Percentiles rank a stretch among this genome's conserved stretches.
These are phyloP conservation scores for Trametes sanguinea DNA, from an alignment of 768 basidiomycete species.

Conservation along the genomic window DNA sequence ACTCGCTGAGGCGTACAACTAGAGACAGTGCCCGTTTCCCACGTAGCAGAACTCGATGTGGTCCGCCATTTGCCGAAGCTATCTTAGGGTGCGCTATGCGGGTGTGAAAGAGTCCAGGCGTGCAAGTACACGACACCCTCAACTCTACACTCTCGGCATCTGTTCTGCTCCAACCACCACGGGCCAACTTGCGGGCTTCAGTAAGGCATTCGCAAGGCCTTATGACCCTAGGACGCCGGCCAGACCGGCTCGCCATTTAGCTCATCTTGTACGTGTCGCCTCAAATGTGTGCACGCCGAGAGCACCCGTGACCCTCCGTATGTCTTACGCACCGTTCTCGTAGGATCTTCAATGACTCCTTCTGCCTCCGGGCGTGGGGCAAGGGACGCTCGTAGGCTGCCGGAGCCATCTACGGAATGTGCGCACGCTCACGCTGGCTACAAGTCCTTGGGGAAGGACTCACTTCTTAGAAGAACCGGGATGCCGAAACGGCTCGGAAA, in stretches of 20 bases:
- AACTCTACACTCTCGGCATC: conserved; percentile 15
- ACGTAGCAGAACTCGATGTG: not conserved
- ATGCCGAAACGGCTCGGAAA: conserved; percentile 1
- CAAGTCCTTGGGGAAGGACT: not conserved
- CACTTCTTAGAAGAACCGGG: not conserved
- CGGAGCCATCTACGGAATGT: not conserved
- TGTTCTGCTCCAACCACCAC: conserved; percentile 16
- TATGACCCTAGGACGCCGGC: conserved; percentile 13
- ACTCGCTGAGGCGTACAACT: not conserved
- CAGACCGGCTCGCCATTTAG: not conserved
- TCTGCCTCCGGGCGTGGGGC: conserved; percentile 15
- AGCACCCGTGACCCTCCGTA: conserved; percentile 14
- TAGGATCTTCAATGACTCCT: conserved; percentile 15
- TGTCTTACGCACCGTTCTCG: conserved; percentile 19
- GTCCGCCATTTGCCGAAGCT: conserved; percentile 11
- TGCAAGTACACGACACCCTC: conserved; percentile 10
- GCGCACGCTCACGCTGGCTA: not conserved
- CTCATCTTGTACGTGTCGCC: not conserved
- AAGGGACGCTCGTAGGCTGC: not conserved
- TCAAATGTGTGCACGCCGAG: conserved; percentile 4
- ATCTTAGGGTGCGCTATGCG: conserved; percentile 7
- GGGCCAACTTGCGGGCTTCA: conserved; percentile 1
- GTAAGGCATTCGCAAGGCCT: not conserved
- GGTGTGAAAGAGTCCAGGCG: conserved; percentile 4
- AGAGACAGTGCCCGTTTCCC: not conserved